Conservation (phyloP, 352 stramenopile species). For the Plasmopara muralis region DNA sequence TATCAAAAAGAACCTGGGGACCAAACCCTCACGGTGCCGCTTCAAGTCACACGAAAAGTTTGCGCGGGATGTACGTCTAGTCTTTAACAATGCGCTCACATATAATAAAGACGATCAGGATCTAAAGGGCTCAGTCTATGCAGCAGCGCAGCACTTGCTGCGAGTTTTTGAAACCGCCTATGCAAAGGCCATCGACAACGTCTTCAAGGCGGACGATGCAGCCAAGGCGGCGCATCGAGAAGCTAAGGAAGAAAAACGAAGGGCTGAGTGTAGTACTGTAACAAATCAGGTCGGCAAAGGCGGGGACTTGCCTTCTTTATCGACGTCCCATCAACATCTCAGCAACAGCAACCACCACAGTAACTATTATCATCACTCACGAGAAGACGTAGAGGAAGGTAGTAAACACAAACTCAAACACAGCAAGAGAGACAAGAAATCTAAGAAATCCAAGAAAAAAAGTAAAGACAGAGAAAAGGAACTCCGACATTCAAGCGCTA, state of each 20-base stretch:
- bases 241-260: conserved; percentile 21
- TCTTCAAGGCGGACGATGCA: conserved; percentile 37
- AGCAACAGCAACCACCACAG: conserved; percentile 14
- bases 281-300: conserved; percentile 4
- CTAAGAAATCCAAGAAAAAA: conserved; percentile 72
- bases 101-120: conserved; percentile 77
- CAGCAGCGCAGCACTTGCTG: conserved; percentile 71
- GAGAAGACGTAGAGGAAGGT: conserved; percentile 27
- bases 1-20: conserved; percentile 65
- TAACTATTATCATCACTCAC: conserved; percentile 9
- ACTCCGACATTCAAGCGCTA: conserved; percentile 28
- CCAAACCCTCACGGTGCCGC: conserved; percentile 74
- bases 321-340: conserved; percentile 9
- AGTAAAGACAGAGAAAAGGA: conserved; percentile 63
- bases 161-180: conserved; percentile 80
- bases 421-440: conserved; percentile 61
- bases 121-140: conserved; percentile 72
- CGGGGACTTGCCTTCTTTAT: conserved; percentile 9
- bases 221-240: conserved; percentile 26
- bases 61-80: conserved; percentile 67
- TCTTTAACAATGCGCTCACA: conserved; percentile 76
- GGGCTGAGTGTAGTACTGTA: conserved; percentile 6
- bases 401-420: conserved; percentile 52
- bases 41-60: conserved; percentile 85
- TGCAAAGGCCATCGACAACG: conserved; percentile 59